These are phyloP conservation scores for Ogataea pignaliae DNA, from an alignment of 805 yeast species.

Conservation along the genomic window DNA sequence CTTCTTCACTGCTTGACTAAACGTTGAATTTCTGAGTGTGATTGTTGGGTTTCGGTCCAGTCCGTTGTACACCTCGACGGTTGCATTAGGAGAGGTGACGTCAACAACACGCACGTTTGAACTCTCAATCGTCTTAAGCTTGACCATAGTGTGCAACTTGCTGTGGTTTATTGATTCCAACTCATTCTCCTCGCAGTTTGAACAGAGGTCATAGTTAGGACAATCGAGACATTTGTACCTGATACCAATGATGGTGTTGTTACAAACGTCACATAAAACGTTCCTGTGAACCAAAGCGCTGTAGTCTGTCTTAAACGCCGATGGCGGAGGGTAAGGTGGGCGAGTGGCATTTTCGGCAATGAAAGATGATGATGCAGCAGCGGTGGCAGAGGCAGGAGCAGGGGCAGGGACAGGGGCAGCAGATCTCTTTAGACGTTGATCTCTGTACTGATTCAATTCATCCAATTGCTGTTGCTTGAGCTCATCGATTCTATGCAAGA, in stretches of 20 bases:
- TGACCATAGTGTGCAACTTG: conserved; percentile 24
- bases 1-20: neutral
- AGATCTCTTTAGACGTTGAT: neutral
- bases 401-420: conserved; percentile 3
- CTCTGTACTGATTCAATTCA: neutral
- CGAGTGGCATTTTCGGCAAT: neutral
- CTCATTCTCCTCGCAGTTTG: conserved; percentile 31
- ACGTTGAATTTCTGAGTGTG: neutral
- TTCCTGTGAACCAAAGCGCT: conserved; percentile 10
- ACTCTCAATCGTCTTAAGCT: conserved; percentile 13
- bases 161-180: conserved; percentile 14
- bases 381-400: neutral
- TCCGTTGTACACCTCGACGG: no score
- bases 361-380: neutral
- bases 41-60: neutral
- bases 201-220: conserved; percentile 50
- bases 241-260: conserved; percentile 30
- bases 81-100: neutral
- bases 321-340: neutral
- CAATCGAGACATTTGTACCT: conserved; percentile 52
- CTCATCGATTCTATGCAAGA: conserved; percentile 16
- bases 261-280: conserved; percentile 32
- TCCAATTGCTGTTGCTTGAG: conserved; percentile 5
- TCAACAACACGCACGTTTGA: neutral
- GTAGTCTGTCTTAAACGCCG: neutral